Conservation (phyloP, 768 basidiomycete species). For the Gautieria morchelliformis region DNA sequence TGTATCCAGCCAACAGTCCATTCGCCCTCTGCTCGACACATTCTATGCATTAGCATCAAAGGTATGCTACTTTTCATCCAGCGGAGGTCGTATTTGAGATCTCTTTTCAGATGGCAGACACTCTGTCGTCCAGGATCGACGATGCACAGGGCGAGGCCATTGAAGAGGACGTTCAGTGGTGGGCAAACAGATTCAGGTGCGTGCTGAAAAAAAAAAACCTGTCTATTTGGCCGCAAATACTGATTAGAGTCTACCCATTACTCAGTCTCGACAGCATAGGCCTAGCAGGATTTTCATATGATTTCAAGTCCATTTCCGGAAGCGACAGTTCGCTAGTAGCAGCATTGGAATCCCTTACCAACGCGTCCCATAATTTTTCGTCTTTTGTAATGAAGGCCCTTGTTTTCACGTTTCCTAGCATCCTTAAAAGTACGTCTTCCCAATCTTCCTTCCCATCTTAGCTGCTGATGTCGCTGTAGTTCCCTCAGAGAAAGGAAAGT, state of each 20-base stretch:
- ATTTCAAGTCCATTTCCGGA: conserved; percentile 9
- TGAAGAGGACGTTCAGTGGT: conserved; percentile 7
- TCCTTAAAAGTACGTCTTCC: neutral
- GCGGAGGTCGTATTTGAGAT: neutral
- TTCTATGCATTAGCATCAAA: neutral
- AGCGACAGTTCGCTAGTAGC: neutral
- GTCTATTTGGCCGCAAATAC: neutral
- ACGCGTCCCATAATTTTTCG: conserved; percentile 10
- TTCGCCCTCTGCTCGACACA: neutral
- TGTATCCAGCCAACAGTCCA: neutral
- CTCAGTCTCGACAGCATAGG: conserved; percentile 12
- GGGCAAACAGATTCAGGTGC: conserved; percentile 7
- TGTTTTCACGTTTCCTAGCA: conserved; percentile 37
- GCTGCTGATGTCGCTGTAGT: conserved; percentile 8
- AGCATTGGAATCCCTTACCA: conserved; percentile 11
- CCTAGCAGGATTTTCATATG: conserved; percentile 11
- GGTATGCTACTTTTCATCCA: neutral
- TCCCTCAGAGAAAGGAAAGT: conserved; percentile 33
- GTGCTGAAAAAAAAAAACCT: neutral
- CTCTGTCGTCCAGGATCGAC: neutral
- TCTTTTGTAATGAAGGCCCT: conserved; percentile 34
- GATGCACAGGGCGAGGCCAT: neutral
- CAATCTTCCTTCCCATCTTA: neutral
- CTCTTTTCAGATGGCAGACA: neutral
- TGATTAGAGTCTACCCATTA: neutral